Percentiles rank a stretch among this genome's conserved stretches.
Evolutionary conservation across 257 asterid species (phyloP).

Genomic region (Mitragyna speciosa): DNA sequence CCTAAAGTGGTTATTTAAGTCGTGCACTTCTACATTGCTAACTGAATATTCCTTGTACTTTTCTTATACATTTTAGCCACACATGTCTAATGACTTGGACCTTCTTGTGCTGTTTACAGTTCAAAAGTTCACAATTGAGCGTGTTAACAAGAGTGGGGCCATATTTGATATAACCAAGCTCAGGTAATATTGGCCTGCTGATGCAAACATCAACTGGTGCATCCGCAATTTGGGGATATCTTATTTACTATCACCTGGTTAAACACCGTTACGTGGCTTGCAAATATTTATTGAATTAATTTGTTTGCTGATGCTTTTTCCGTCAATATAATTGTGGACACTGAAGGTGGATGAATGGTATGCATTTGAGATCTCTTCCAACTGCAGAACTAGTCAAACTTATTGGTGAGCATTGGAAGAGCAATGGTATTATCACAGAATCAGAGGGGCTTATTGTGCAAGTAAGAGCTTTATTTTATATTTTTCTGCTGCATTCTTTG

Average conservation of each 20-base stretch:
- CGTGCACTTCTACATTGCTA: not conserved
- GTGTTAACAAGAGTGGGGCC: constrained; percentile 94
- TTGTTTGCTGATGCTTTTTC: constrained; percentile 21
- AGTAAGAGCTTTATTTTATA: constrained; percentile 37
- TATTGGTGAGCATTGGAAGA: constrained; percentile 80
- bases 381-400: constrained; percentile 50
- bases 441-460: constrained; percentile 71
- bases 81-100: constrained; percentile 5
- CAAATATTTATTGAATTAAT: not conserved
- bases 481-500: not conserved
- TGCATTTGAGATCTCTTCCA: constrained; percentile 81
- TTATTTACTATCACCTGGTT: constrained; percentile 17
- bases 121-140: constrained; percentile 81
- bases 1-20: not conserved
- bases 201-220: not conserved
- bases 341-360: constrained; percentile 98
- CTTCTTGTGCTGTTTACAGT: constrained; percentile 50
- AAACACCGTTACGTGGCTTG: not conserved
- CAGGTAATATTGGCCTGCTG: constrained; percentile 49
- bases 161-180: constrained; percentile 79
- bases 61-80: not conserved
- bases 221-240: not conserved
- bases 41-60: not conserved
- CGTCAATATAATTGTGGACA: constrained; percentile 27
- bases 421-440: constrained; percentile 52